Conservation (phyloP, 768 basidiomycete species). For the Trametes gibbosa region DNA sequence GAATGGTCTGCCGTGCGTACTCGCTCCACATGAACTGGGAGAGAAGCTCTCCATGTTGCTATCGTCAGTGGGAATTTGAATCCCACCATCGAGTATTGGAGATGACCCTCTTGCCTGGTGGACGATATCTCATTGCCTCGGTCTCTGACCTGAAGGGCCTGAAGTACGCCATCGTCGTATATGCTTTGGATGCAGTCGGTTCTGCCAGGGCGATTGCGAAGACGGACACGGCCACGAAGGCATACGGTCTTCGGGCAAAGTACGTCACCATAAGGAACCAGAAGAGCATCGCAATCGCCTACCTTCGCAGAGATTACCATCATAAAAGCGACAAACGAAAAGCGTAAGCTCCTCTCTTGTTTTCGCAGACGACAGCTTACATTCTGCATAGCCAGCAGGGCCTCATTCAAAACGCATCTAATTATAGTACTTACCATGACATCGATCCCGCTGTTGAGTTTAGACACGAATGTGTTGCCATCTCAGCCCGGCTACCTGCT, state of each 20-base stretch:
- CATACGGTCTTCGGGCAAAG: constrained; percentile 57
- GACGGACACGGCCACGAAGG: constrained; percentile 47
- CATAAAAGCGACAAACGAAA: constrained; percentile 3
- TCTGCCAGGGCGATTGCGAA: constrained; percentile 43
- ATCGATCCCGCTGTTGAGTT: constrained; percentile 45
- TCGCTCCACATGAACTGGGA: constrained; percentile 63
- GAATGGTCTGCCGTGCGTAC: constrained; percentile 56
- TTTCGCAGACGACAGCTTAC: neutral
- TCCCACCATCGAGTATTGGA: constrained; percentile 41
- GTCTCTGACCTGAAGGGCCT: constrained; percentile 40
- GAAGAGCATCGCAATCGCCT: constrained; percentile 53
- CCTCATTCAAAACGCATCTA: constrained; percentile 30
- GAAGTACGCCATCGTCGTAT: constrained; percentile 52
- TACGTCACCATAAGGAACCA: constrained; percentile 47
- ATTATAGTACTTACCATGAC: constrained; percentile 34
- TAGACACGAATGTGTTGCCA: constrained; percentile 43
- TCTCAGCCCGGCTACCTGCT: constrained; percentile 39
- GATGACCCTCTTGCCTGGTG: constrained; percentile 63
- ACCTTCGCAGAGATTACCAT: constrained; percentile 38
- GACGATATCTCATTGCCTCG: constrained; percentile 65
- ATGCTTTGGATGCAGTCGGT: constrained; percentile 50
- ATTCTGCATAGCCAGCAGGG: neutral
- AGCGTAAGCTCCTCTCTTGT: neutral
- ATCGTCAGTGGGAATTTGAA: constrained; percentile 27
- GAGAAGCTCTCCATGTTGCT: constrained; percentile 34